These are phyloP conservation scores for Alternaria sp. DNA, from an alignment of 2,329 filamentous ascomycete species.

Conservation along the genomic window DNA sequence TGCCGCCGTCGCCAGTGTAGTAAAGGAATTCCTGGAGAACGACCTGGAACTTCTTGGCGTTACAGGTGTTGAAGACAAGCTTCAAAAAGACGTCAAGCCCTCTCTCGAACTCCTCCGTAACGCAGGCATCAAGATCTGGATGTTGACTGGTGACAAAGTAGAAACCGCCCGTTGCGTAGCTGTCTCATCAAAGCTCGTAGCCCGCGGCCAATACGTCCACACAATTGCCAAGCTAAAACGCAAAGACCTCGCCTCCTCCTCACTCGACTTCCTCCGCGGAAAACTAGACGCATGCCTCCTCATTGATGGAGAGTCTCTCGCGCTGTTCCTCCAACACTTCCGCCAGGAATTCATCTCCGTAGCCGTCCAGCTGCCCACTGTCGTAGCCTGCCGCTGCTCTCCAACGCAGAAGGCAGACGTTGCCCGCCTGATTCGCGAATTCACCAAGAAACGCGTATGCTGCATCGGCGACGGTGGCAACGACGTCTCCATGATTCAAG, in stretches of 20 bases:
- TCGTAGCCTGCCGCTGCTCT: conserved; percentile 95
- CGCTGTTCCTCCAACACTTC: conserved; percentile 83
- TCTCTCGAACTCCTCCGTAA: conserved; percentile 95
- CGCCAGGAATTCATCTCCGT: conserved; percentile 85
- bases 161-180: conserved; percentile 97
- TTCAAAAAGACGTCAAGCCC: conserved; percentile 94
- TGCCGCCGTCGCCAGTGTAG: conserved; percentile 78
- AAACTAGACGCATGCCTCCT: conserved; percentile 88
- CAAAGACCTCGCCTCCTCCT: conserved; percentile 85
- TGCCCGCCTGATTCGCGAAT: conserved; percentile 85
- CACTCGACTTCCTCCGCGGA: conserved; percentile 86
- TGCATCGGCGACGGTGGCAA: conserved; percentile 99
- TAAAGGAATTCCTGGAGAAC: conserved; percentile 82
- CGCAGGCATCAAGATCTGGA: conserved; percentile 99
- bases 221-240: conserved; percentile 86
- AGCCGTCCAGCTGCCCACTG: conserved; percentile 86
- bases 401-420: conserved; percentile 97
- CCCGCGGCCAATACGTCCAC: conserved; percentile 93
- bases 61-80: conserved; percentile 95
- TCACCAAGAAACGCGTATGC: conserved; percentile 94
- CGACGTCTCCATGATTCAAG: conserved; percentile 99
- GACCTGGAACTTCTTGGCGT: conserved; percentile 95
- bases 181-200: conserved; percentile 91
- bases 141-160: conserved; percentile 98
- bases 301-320: conserved; percentile 91